Percentiles rank a stretch among this genome's conserved stretches.
Conservation (phyloP, 1,284 basidiomycete species). For the Trichosporon sp. region DNA sequence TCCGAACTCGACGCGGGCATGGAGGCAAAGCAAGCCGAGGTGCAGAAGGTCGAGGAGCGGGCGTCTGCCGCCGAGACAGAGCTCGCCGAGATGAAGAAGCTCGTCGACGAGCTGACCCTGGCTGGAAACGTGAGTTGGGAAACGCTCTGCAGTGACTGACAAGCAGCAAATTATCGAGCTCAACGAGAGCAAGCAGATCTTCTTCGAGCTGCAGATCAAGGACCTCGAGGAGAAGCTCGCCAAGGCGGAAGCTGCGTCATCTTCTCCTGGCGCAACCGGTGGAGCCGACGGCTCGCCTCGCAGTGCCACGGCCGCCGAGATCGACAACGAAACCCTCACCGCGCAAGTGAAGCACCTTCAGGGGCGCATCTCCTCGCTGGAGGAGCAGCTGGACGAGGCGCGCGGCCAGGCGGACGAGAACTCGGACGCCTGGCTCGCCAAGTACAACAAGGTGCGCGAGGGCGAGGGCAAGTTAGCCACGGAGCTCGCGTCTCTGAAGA, state of each 20-base stretch:
- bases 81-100: constrained; percentile 43
- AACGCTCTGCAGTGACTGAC: constrained; percentile 19
- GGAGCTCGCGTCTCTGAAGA: constrained; percentile 67
- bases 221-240: constrained; percentile 62
- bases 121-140: constrained; percentile 49
- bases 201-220: constrained; percentile 70
- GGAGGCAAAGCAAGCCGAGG: constrained; percentile 54
- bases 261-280: background rate
- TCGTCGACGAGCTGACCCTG: constrained; percentile 52
- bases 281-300: constrained; percentile 39
- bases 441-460: constrained; percentile 72
- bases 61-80: constrained; percentile 48
- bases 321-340: constrained; percentile 87
- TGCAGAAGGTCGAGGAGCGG: constrained; percentile 47
- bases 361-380: constrained; percentile 71
- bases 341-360: constrained; percentile 86
- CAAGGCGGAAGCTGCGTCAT: constrained; percentile 28
- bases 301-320: constrained; percentile 69
- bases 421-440: constrained; percentile 66
- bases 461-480: constrained; percentile 71
- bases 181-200: constrained; percentile 80
- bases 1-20: constrained; percentile 56
- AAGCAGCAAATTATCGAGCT: constrained; percentile 82
- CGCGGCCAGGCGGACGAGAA: constrained; percentile 73
- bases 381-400: constrained; percentile 83